A percentile compares a stretch with the other conserved stretches of the same genome.
These are phyloP conservation scores for Sarocladium strictum DNA, from an alignment of 2,329 filamentous ascomycete genomes.

Conservation along the genomic window DNA sequence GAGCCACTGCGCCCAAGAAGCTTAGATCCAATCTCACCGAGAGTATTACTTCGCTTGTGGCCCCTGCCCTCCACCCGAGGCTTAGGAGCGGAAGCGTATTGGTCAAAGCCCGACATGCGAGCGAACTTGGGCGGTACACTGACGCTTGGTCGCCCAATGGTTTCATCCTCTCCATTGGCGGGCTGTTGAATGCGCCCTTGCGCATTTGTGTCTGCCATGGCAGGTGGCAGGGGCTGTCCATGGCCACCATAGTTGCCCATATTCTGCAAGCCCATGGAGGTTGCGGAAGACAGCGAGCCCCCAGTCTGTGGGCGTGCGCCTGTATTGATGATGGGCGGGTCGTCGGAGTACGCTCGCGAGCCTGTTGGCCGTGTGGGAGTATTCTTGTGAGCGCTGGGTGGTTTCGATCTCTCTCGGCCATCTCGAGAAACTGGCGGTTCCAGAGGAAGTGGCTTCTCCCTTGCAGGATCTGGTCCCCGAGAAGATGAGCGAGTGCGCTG, in stretches of 20 bases:
- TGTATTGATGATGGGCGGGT: slow-evolving; percentile 29
- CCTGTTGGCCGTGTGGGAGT: slow-evolving; percentile 17
- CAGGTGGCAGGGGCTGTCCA: slow-evolving; percentile 79
- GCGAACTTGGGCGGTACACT: slow-evolving; percentile 54
- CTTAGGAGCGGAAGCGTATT: slow-evolving; percentile 10
- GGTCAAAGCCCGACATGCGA: slow-evolving; percentile 48
- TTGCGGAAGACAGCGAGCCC: slow-evolving; percentile 67
- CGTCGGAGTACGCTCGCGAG: slow-evolving; percentile 15
- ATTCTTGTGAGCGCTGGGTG: slow-evolving; percentile 43
- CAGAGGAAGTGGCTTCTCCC: slow-evolving; percentile 54
- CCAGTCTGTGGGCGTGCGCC: slow-evolving; percentile 68
- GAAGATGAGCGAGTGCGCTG: slow-evolving; percentile 21
- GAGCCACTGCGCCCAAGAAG: slow-evolving; percentile 80
- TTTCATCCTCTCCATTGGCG: slow-evolving; percentile 52
- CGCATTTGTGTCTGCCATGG: slow-evolving; percentile 81
- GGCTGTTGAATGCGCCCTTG: slow-evolving; percentile 88
- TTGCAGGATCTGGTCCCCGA: slow-evolving; percentile 39
- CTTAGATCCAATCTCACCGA: slow-evolving; percentile 76
- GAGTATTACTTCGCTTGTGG: slow-evolving; percentile 68
- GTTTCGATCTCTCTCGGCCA: slow-evolving; percentile 33
- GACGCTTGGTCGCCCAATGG: slow-evolving; percentile 57
- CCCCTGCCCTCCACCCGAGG: slow-evolving; percentile 34
- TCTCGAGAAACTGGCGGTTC: slow-evolving; percentile 48
- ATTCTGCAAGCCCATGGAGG: slow-evolving; percentile 58
- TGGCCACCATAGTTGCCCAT: slow-evolving; percentile 54